Conservation (phyloP, 768 basidiomycete genomes). For the Ramaria rubella region DNA sequence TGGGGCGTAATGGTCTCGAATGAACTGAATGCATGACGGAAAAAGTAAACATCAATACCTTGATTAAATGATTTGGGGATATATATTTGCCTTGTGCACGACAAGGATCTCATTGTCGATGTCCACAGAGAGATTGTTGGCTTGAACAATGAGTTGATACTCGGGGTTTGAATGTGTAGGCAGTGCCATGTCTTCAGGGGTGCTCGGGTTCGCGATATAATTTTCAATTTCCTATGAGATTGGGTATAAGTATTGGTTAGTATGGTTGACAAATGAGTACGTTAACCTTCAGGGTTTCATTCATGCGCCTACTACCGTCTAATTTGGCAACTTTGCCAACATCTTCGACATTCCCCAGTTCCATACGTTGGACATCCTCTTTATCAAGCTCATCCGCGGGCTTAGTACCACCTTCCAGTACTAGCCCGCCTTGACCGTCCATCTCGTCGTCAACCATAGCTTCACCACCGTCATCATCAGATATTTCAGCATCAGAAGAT, state of each 20-base stretch:
- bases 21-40: slow-evolving; percentile 54
- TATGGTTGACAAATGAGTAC: slow-evolving; percentile 1
- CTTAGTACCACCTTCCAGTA: slow-evolving; percentile 79
- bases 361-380: slow-evolving; percentile 94
- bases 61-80: not conserved
- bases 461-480: slow-evolving; percentile 40
- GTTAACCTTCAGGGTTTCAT: slow-evolving; percentile 72
- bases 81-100: slow-evolving; percentile 75
- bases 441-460: slow-evolving; percentile 31
- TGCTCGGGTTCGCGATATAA: slow-evolving; percentile 73
- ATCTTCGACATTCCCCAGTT: slow-evolving; percentile 77
- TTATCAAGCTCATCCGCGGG: slow-evolving; percentile 95
- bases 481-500: slow-evolving; percentile 47
- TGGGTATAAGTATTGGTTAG: not conserved
- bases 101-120: slow-evolving; percentile 97
- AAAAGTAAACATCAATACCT: slow-evolving; percentile 7
- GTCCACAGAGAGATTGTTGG: slow-evolving; percentile 97
- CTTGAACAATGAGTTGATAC: slow-evolving; percentile 92
- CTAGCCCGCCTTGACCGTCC: slow-evolving; percentile 47
- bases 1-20: slow-evolving; percentile 92
- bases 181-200: slow-evolving; percentile 68
- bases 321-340: slow-evolving; percentile 85
- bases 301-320: slow-evolving; percentile 80
- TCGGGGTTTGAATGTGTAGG: slow-evolving; percentile 89
- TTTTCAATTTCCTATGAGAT: slow-evolving; percentile 75